Evolutionary conservation across 176 grass and related monocot species (phyloP).

Genomic region (Musa troglodytarum): DNA sequence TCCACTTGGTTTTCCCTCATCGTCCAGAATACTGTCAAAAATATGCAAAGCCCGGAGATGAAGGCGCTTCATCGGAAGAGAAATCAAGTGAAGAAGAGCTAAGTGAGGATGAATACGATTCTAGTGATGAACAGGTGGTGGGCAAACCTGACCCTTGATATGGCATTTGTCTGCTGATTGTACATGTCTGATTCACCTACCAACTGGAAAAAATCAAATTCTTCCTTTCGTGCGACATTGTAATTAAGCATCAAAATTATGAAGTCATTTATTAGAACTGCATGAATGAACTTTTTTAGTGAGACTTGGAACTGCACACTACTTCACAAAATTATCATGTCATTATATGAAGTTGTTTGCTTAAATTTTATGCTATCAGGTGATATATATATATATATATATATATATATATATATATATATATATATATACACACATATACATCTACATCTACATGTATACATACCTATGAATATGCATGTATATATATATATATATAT

Average conservation of each 20-base stretch:
- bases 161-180: not conserved
- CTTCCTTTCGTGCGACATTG: conserved; percentile 1
- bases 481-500: too few relatives aligned
- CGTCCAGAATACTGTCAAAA: conserved; percentile 16
- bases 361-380: too few relatives aligned
- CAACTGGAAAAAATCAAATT: not conserved
- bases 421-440: too few relatives aligned
- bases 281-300: not conserved
- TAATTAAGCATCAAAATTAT: conserved; percentile 5
- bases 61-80: not conserved
- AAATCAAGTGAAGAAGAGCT: conserved; percentile 17
- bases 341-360: too few relatives aligned
- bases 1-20: not conserved
- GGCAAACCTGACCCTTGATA: conserved; percentile 14
- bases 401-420: too few relatives aligned
- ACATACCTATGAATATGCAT: too few relatives aligned
- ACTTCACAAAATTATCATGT: too few relatives aligned
- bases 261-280: not conserved
- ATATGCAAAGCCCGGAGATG: conserved; percentile 8
- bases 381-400: too few relatives aligned
- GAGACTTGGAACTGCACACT: too few relatives aligned
- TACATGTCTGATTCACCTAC: not conserved
- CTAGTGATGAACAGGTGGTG: conserved; percentile 10
- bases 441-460: too few relatives aligned
- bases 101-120: conserved; percentile 14